Base-by-base conservation (phyloP, 805 yeast genomes). In the Ogataea neopini region DNA sequence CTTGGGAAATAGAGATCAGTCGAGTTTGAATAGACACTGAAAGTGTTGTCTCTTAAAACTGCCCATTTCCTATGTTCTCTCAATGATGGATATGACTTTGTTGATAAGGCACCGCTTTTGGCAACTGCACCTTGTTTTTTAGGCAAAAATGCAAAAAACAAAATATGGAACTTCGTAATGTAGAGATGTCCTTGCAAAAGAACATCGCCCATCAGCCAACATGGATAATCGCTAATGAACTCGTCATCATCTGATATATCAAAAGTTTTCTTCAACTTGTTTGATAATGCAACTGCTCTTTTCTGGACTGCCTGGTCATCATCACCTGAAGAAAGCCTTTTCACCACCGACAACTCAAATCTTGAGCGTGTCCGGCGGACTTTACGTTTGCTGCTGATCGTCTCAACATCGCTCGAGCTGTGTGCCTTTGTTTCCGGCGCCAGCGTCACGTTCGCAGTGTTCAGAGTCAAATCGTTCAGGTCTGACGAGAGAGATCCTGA, bases 1-100 rank as follows among this genome's bases (percentile, higher is more conserved):
- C 73, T 71, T 0, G 98, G 97, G 68, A 89, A 90, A 64, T 90
- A 89, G n/a, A 85, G 68, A 49, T 90, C 96, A 0, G 88, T 82
- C 1, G 96, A 77, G 6, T 78, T 79, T 7, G 78, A 69, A 63
- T 85, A 90, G 32, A 88, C 73, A 2, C 88, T 76, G 14, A 92
- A 72, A 0, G 89, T 77, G 39, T 82, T 82, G 32, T 81, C 81
- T 53, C 86, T 73, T 49, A 92, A 69, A 0, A 89, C 79, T 6
- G 89, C 89, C 97, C 97, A 92, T 61, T 76, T 84, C 40, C 95
- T 73, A 23, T 69, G 68, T 41, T 69, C 68, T 22, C 74, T 58
- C 11, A 66, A 57, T 2, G 74, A 68, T 37, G 67, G 67, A 45
- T 55, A 61, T 0, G 73, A 62, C 44, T 67, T 74, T 38, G 80